Base-by-base conservation (phyloP, 768 basidiomycete species). In the Inosperma sp. region DNA sequence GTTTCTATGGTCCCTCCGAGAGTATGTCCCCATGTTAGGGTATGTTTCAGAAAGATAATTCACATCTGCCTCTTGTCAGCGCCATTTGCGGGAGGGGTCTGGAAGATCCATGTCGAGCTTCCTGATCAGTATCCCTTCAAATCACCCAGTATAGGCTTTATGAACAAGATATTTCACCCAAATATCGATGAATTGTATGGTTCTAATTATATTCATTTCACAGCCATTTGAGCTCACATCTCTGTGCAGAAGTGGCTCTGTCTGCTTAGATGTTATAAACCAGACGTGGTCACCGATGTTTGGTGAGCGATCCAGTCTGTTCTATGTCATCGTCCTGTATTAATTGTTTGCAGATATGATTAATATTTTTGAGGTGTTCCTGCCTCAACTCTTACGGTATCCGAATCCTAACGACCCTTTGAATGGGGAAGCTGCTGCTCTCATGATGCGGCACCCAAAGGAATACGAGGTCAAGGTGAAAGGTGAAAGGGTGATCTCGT, bases 211-310 rank as follows among this genome's bases (percentile, higher is more conserved):
- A 49, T 42, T 49, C 25, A 33, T 29, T 34, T n/a, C 36, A 50
- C n/a, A 47, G 17, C 5, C 19, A 37, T 29, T 30, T 23, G 48
- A 13, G 30, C 50, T 31, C 23, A 46, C 52, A 40, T 54, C 35
- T 47, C 22, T 31, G 27, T 44, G 12, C 37, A 95, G 93, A 63
- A 96, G 93, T 64, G 95, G 95, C 35, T 97, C 94, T 5, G 95
- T 99, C 46, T 99, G 96, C 68, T 75, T 99, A 56, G 96, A 98
- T 68, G 96, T 97, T 34, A 97, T 97, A 68, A 97, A 97, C 66
- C 94, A 97, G 73, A 96, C 95, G 13, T 99, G 96, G 96, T 98
- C 96, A 34, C 96, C 96, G 2, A 98, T 99, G 96, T 99, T 96
- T 65, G 93, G 93, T 94, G 65, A 65, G 86, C 74, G 17, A 44